These are phyloP conservation scores for Firmiana major DNA, from an alignment of 345 rosid species.

Conservation along the genomic window DNA sequence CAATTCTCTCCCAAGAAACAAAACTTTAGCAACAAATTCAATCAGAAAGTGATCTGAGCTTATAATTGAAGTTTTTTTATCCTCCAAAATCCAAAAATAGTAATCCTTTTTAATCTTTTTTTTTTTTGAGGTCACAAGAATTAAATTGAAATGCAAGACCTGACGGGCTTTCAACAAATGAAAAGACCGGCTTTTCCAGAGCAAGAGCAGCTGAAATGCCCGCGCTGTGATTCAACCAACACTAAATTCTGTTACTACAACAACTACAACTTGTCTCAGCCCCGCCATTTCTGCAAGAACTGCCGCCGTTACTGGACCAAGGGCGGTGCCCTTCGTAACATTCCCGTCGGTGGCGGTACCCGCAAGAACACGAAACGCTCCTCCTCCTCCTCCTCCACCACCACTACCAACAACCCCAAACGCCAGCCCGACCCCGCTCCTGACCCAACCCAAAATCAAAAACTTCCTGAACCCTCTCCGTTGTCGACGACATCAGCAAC, in stretches of 20 bases:
- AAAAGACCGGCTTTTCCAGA: slow-evolving; percentile 60
- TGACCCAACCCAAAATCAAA: slow-evolving; percentile 23
- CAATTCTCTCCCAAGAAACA: background rate
- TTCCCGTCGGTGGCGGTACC: slow-evolving; percentile 85
- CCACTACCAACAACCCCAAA: slow-evolving; percentile 26
- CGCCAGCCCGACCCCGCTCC: slow-evolving; percentile 28
- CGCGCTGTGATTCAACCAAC: slow-evolving; percentile 75
- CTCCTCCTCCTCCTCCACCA: slow-evolving; percentile 16
- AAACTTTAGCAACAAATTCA: background rate
- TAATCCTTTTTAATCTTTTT: background rate
- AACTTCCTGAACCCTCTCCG: slow-evolving; percentile 9
- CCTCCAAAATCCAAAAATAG: background rate
- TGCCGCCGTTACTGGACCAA: slow-evolving; percentile 95
- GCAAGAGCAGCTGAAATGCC: slow-evolving; percentile 73
- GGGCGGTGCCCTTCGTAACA: slow-evolving; percentile 93
- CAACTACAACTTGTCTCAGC: slow-evolving; percentile 88
- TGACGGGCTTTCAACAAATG: slow-evolving; percentile 33
- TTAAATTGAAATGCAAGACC: slow-evolving; percentile 48
- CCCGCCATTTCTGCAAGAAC: slow-evolving; percentile 82
- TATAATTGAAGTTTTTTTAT: background rate
- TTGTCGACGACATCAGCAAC: background rate
- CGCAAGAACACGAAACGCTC: slow-evolving; percentile 59
- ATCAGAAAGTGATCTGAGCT: background rate
- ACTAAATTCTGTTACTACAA: slow-evolving; percentile 97
- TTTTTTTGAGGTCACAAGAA: background rate